These are phyloP conservation scores for Russula earlei DNA, from an alignment of 768 basidiomycete genomes.

Conservation along the genomic window DNA sequence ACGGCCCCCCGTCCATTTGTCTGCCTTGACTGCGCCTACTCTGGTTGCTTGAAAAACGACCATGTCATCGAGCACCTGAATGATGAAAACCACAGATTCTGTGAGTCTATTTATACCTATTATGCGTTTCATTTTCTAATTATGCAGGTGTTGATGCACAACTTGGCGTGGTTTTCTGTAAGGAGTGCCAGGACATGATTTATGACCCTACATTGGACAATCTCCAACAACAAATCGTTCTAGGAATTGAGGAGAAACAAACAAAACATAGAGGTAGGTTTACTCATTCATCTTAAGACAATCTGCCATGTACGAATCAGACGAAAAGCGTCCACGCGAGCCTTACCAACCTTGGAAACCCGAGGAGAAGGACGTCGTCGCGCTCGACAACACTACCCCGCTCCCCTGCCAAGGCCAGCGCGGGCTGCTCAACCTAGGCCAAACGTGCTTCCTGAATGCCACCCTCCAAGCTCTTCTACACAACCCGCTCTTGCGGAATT, in stretches of 20 bases:
- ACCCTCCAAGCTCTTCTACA: slow-evolving; percentile 83
- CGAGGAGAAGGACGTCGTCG: slow-evolving; percentile 30
- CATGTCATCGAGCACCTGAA: slow-evolving; percentile 53
- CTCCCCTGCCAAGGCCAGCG: slow-evolving; percentile 78
- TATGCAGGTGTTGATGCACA: slow-evolving; percentile 59
- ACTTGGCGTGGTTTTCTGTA: slow-evolving; percentile 68
- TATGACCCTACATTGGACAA: slow-evolving; percentile 47
- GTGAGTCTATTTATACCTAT: slow-evolving; percentile 34
- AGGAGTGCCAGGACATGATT: slow-evolving; percentile 65
- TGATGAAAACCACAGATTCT: slow-evolving; percentile 50
- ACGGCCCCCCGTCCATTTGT: slow-evolving; percentile 56
- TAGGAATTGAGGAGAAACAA: slow-evolving; percentile 51
- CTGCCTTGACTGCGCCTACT: slow-evolving; percentile 62
- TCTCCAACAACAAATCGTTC: slow-evolving; percentile 33
- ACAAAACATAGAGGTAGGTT: slow-evolving; percentile 49
- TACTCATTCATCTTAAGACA: slow-evolving; percentile 18
- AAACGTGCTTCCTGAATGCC: slow-evolving; percentile 91
- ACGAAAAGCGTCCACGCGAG: slow-evolving; percentile 34
- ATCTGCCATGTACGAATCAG: slow-evolving; percentile 2
- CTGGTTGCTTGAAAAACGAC: slow-evolving; percentile 57
- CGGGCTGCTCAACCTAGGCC: slow-evolving; percentile 79
- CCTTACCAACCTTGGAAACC: slow-evolving; percentile 44
- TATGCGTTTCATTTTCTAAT: background rate
- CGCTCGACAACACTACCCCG: slow-evolving; percentile 40
- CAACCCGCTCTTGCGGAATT: slow-evolving; percentile 83